Base-by-base conservation (phyloP, 169 alveolate species). In the Eimeria necatrix region DNA sequence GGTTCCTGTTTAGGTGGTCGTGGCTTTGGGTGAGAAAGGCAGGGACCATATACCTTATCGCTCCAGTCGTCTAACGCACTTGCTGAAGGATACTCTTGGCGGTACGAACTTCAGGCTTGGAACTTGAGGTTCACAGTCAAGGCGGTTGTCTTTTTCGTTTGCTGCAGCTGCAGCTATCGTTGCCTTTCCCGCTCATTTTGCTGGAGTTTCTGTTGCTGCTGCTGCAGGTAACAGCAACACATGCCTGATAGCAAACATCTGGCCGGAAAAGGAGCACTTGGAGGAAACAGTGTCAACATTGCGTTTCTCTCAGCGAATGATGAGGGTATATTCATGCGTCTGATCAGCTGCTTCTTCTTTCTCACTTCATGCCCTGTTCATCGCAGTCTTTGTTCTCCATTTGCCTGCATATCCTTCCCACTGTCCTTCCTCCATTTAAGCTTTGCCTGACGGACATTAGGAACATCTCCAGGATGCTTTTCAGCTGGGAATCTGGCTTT, bases 31-130 rank as follows among this genome's bases (percentile, higher is more conserved):
- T 32, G 98, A 97, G 93, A 97, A 96, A 95, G 90, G 95, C 52
- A 96, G 99, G 73, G 99, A 97, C 26, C 99, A 98, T 95, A 97
- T 97, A 32, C 99, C 99, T 52, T 98, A 98, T 90, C 95, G 99
- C 59, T 97, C 98, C 76, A 96, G 98, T 48, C 97, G 97, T 96
- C 96, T 98, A 48, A 98, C 99, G 18, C 98, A 98, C 95, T 51
- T 98, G n/a, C 97, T 98, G 26, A 97, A 64, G 93, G 98, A 97
- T 81, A 95, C 98, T 12, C 95, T 98, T 2, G 99, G 99, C 18
- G 99, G 99, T 74, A 24, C 18, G 41, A n/a, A 7, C 32, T 4
- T 41, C 41, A 46, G 59, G 85, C 49, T 74, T 74, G 49, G 61
- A 52, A 52, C 41, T 71, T 71, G 41, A 52, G 87, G 83, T 41